Conservation (phyloP, 2,329 filamentous ascomycete genomes). For the Sclerotinia subarctica region DNA sequence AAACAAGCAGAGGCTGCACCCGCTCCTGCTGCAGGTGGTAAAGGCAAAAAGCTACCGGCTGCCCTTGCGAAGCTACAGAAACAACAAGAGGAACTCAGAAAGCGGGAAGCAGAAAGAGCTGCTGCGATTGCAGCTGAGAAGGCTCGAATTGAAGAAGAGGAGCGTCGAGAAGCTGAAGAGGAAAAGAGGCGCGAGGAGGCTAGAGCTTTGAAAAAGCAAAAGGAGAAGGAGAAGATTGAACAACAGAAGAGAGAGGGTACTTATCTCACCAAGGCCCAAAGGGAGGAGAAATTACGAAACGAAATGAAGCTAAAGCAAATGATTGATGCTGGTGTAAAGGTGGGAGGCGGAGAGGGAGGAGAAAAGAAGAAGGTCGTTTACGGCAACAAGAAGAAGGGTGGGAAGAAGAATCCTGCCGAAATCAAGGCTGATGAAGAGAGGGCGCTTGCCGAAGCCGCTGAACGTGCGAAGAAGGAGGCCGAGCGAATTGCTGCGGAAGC, state of each 20-base stretch:
- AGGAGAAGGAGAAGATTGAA: conserved; percentile 81
- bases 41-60: conserved; percentile 86
- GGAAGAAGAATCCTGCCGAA: conserved; percentile 49
- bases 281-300: conserved; percentile 74
- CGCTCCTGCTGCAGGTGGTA: conserved; percentile 53
- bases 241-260: conserved; percentile 86
- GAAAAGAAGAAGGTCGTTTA: conserved; percentile 68
- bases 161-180: conserved; percentile 64
- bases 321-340: conserved; percentile 72
- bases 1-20: conserved; percentile 46
- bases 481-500: conserved; percentile 63
- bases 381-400: conserved; percentile 72
- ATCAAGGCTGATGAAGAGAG: conserved; percentile 72
- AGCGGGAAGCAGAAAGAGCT: conserved; percentile 61
- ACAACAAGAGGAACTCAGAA: conserved; percentile 75
- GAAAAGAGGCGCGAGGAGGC: conserved; percentile 67
- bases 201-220: conserved; percentile 76
- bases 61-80: conserved; percentile 72
- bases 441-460: conserved; percentile 72
- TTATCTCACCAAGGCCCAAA: conserved; percentile 81
- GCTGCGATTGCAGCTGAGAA: conserved; percentile 60
- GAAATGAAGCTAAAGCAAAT: conserved; percentile 82
- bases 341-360: conserved; percentile 56
- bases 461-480: conserved; percentile 65
- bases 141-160: conserved; percentile 62